Conservation (phyloP, 805 yeast species). For the Metschnikowia orientalis region DNA sequence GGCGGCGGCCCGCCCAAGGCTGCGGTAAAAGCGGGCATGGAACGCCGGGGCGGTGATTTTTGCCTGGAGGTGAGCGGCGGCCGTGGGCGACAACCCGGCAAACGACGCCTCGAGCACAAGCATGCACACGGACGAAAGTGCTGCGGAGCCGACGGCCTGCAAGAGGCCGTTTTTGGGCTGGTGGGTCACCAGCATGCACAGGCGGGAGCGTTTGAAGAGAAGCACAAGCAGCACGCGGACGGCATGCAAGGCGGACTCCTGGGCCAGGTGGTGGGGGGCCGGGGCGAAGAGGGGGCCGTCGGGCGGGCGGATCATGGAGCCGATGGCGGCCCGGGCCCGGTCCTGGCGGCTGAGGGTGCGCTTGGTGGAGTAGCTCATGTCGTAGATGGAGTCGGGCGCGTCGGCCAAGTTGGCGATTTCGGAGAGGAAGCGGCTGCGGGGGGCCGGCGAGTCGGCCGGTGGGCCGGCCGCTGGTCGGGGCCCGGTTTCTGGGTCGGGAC, state of each 20-base stretch:
- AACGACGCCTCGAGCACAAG: constrained; percentile 64
- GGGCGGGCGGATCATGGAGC: constrained; percentile 42
- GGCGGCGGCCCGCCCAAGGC: constrained; percentile 40
- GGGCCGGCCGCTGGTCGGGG: neutral
- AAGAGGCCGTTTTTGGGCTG: constrained; percentile 36
- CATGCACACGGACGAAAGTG: constrained; percentile 52
- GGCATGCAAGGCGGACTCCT: no score
- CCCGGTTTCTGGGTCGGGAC: constrained; percentile 4
- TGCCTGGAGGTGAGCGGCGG: constrained; percentile 47
- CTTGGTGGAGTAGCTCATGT: constrained; percentile 30
- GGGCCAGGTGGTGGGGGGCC: no score
- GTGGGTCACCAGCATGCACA: constrained; percentile 49
- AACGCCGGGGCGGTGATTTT: constrained; percentile 41
- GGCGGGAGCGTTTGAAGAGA: constrained; percentile 54
- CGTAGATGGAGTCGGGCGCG: constrained; percentile 30
- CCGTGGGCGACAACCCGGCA: constrained; percentile 47
- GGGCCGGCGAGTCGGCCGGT: neutral
- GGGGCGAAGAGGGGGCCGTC: constrained; percentile 4
- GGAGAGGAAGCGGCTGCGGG: constrained; percentile 23
- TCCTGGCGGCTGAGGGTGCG: constrained; percentile 30
- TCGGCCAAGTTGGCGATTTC: constrained; percentile 35
- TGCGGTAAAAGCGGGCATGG: constrained; percentile 43
- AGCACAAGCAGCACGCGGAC: constrained; percentile 12
- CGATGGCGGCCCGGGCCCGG: constrained; percentile 44
- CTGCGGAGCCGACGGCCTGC: constrained; percentile 51